Conservation (phyloP, 805 yeast genomes). For the Jamesozyma spencerorum region DNA sequence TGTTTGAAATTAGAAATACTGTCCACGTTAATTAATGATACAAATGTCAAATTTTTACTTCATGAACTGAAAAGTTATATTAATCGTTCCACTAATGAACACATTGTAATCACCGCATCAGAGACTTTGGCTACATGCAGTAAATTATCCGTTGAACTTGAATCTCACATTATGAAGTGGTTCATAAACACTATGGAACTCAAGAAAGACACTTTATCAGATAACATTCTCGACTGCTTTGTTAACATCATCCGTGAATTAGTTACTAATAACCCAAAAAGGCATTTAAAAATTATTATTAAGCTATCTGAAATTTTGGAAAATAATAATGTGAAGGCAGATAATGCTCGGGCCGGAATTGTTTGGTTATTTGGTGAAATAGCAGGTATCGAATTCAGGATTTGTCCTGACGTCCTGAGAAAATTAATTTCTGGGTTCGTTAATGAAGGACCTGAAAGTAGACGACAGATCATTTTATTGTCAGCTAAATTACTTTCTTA, state of each 20-base stretch:
- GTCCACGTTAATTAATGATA: slow-evolving; percentile 45
- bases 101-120: slow-evolving; percentile 40
- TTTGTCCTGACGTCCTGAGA: slow-evolving; percentile 74
- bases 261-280: slow-evolving; percentile 52
- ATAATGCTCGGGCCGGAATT: slow-evolving; percentile 67
- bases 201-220: slow-evolving; percentile 9
- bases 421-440: slow-evolving; percentile 44
- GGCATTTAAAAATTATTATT: slow-evolving; percentile 46
- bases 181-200: slow-evolving; percentile 41
- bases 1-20: slow-evolving; percentile 52
- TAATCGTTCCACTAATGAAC: slow-evolving; percentile 15
- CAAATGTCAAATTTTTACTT: slow-evolving; percentile 43
- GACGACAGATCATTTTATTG: slow-evolving; percentile 61
- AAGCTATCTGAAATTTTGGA: slow-evolving; percentile 36
- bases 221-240: slow-evolving; percentile 46
- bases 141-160: slow-evolving; percentile 39
- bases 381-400: slow-evolving; percentile 35
- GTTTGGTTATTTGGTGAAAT: slow-evolving; percentile 90
- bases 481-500: slow-evolving; percentile 64
- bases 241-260: slow-evolving; percentile 64
- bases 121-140: slow-evolving; percentile 56
- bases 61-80: slow-evolving; percentile 58
- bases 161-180: slow-evolving; percentile 53
- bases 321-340: slow-evolving; percentile 20
- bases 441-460: slow-evolving; percentile 45